A percentile compares a stretch with the other conserved stretches of the same genome.
Evolutionary conservation across 768 basidiomycete species (phyloP).

Genomic region (Auriscalpium vulgare): DNA sequence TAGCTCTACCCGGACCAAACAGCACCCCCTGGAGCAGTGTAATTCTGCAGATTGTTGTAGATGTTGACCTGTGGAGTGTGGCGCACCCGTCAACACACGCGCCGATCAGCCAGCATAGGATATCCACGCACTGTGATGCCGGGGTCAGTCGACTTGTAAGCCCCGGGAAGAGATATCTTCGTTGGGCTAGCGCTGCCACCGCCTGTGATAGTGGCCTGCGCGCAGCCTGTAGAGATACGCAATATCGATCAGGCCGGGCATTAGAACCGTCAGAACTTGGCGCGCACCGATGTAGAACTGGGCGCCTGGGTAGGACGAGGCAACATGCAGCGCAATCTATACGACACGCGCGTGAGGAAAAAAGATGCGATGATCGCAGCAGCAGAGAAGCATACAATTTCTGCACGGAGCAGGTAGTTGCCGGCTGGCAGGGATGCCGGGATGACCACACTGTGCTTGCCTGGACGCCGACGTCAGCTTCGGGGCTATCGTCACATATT

Average conservation of each 20-base stretch:
- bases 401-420: constrained; percentile 41
- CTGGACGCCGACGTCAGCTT: constrained; percentile 12
- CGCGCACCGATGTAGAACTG: constrained; percentile 38
- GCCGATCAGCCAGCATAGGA: constrained; percentile 1
- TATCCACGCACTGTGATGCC: constrained; percentile 34
- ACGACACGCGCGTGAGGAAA: constrained; percentile 20
- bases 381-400: constrained; percentile 30
- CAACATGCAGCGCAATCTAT: constrained; percentile 31
- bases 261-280: no score
- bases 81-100: background rate
- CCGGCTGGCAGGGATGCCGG: constrained; percentile 41
- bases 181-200: constrained; percentile 40
- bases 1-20: constrained; percentile 21
- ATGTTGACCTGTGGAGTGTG: constrained; percentile 33
- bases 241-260: no score
- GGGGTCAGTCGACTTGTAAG: constrained; percentile 38
- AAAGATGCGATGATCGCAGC: background rate
- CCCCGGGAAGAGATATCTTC: constrained; percentile 41
- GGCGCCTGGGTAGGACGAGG: constrained; percentile 38
- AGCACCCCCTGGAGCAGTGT: constrained; percentile 30
- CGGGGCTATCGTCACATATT: background rate
- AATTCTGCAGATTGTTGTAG: constrained; percentile 48
- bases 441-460: constrained; percentile 36
- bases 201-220: constrained; percentile 38
- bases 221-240: constrained; percentile 28